phyloP scores from a whole-genome alignment of 176 grass and related monocot species.

The sorghum (Sorghum bicolor) region DNA sequence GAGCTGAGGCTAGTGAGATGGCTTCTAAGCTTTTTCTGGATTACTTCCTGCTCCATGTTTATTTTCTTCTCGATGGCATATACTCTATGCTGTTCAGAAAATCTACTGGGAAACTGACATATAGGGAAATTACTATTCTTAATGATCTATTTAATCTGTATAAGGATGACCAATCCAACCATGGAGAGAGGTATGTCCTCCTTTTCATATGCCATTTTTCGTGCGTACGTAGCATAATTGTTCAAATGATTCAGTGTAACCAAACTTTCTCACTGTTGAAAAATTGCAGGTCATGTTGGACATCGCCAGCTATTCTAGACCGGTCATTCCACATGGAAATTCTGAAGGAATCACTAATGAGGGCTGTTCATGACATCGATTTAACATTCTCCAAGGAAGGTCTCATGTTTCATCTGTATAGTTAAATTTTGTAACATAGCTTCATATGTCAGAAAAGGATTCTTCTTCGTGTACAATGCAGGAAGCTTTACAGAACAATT shows the following conservation, averaged over 20 bases:
- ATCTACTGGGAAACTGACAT: slow-evolving; percentile 61
- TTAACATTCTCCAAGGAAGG: slow-evolving; percentile 92
- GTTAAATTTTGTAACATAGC: not conserved
- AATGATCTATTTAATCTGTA: slow-evolving; percentile 42
- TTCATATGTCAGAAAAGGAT: slow-evolving; percentile 1
- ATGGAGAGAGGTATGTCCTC: slow-evolving; percentile 31
- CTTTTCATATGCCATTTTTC: not conserved
- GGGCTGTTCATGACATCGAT: slow-evolving; percentile 86
- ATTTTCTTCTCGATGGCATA: slow-evolving; percentile 90
- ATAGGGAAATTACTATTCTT: slow-evolving; percentile 48
- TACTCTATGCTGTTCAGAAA: slow-evolving; percentile 70
- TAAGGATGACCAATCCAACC: slow-evolving; percentile 21
- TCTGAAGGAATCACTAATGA: slow-evolving; percentile 82
- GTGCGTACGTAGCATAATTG: not conserved
- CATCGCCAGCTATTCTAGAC: slow-evolving; percentile 56
- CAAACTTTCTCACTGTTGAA: slow-evolving; percentile 13
- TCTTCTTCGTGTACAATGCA: slow-evolving; percentile 42
- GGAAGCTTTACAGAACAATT: slow-evolving; percentile 71
- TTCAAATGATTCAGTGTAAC: not conserved
- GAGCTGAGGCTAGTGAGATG: slow-evolving; percentile 89
- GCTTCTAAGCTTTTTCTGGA: slow-evolving; percentile 86
- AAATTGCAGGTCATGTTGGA: slow-evolving; percentile 58
- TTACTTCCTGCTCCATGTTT: slow-evolving; percentile 90
- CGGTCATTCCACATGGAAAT: slow-evolving; percentile 73
- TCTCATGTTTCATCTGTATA: slow-evolving; percentile 27